Base-by-base conservation (phyloP, 495 filamentous ascomycete species). In the Podospora appendiculata region DNA sequence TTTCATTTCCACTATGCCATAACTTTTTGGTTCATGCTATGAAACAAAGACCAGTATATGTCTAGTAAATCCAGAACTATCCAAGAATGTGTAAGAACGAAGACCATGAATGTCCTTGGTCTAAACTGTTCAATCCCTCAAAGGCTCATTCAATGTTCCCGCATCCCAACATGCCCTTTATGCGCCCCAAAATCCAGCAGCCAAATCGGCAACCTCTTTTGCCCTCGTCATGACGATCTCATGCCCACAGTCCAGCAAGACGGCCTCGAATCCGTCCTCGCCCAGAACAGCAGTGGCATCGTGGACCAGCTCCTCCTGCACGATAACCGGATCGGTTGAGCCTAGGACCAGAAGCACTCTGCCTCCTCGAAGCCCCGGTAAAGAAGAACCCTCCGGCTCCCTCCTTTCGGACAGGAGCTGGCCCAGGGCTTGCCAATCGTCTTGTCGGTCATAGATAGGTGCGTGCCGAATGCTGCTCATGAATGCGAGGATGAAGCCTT, bases 341-440 rank as follows among this genome's bases (percentile, higher is more conserved):
- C 76, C 82, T 7, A 79, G 62, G 12, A 84, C 54, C 11, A 86
- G 54, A 6, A 79, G 55, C 10, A 78, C 63, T 59, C 72, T 77
- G 14, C 78, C 75, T n/a, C 57, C 68, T 12, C 65, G 50, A 10
- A 84, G 64, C 32, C 74, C 71, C 45, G 61, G 58, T 35, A 13
- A 3, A 13, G 14, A 43, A 34, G 19, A 51, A 46, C 35, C 45
- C 50, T 52, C 53, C n/a, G 39, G 14, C 42, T 50, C 66, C 68
- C 62, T 75, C 67, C 51, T 69, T 32, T 47, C 63, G 11, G 70
- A 67, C 34, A 87, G 65, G 32, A 74, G 64, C 16, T 54, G 53
- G 1, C 79, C 79, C 38, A 90, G 70, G 6, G 67, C 69, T 16
- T 60, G 55, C 87, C 87, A 92, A 19, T 75, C 67, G 47, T 70